Evolutionary conservation across 768 basidiomycete species (phyloP).

Genomic region (Flagelloscypha sp.): DNA sequence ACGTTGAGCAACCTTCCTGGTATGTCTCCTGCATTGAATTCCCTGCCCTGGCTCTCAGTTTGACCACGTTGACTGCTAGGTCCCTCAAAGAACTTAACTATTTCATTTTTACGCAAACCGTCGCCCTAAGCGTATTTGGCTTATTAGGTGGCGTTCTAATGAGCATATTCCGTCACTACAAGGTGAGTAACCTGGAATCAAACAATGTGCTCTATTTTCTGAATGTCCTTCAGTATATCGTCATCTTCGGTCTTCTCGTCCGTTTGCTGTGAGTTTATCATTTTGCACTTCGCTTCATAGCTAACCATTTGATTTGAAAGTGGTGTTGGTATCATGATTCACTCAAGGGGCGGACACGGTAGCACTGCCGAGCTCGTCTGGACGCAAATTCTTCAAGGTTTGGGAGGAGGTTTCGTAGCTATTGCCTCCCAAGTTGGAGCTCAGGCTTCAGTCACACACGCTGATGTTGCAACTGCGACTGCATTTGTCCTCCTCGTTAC

Average conservation of each 20-base stretch:
- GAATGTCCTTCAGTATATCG: slow-evolving; percentile 32
- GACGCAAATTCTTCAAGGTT: slow-evolving; percentile 65
- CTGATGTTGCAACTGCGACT: slow-evolving; percentile 59
- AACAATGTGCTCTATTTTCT: no score
- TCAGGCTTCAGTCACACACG: slow-evolving; percentile 57
- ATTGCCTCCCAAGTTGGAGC: slow-evolving; percentile 49
- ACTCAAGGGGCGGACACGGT: slow-evolving; percentile 53
- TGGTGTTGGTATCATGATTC: slow-evolving; percentile 64
- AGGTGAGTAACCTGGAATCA: slow-evolving; percentile 29
- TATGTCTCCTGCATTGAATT: slow-evolving; percentile 14
- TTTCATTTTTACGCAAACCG: slow-evolving; percentile 52
- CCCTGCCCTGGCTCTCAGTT: background rate
- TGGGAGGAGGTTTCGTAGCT: slow-evolving; percentile 65
- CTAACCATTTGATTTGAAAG: slow-evolving; percentile 16
- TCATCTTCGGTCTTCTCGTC: slow-evolving; percentile 50
- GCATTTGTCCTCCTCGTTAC: slow-evolving; percentile 61
- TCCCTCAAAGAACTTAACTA: slow-evolving; percentile 48
- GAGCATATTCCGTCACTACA: slow-evolving; percentile 45
- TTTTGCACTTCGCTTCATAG: background rate
- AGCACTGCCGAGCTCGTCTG: slow-evolving; percentile 50
- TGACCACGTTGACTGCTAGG: slow-evolving; percentile 28
- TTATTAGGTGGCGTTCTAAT: slow-evolving; percentile 52
- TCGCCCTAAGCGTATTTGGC: slow-evolving; percentile 55
- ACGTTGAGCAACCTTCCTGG: slow-evolving; percentile 46
- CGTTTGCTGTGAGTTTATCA: slow-evolving; percentile 35